Evolutionary conservation across 805 yeast species (phyloP), one percentile per base, ranked within the genome.

Genomic region (Nakazawaea ambrosiae): DNA sequence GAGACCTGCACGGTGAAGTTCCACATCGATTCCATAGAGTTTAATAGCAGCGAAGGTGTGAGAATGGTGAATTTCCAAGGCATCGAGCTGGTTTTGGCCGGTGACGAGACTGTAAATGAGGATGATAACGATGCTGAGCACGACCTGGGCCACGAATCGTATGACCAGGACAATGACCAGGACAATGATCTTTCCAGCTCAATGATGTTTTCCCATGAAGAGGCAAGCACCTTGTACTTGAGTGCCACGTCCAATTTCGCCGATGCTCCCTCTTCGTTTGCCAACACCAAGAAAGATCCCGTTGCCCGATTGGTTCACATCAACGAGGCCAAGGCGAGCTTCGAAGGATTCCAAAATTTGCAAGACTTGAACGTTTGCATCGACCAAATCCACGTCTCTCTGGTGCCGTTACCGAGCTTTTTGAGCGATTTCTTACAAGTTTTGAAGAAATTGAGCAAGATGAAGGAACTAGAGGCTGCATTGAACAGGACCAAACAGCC

Each of bases 181-280:
- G 47, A 41, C 27, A 20, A 41, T 23, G 40, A 37, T 2, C 50
- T 78, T 40, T 54, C 68, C 53, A 70, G 68, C 26, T 79, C 87
- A 48, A 69, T 75, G 59, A 62, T 78, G 26, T 80, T 78, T 50
- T 76, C 90, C 1, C 80, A 75, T 37, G 77, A 73, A 35, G 82
- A 80, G 39, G 81, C 85, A 1, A 68, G 76, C 33, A 78, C 88
- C 3, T 68, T 85, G 15, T 86, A 83, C 51, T 77, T 84, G 89
- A 84, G 94, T 56, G 94, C 95, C 2, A 65, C 81, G 9, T 76
- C 85, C 0, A 68, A 71, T 34, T 51, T 75, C 2, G 60, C 68
- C 34, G 47, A 47, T 23, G 29, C 52, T 20, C 26, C 31, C 14
- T 25, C 29, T 10, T 14, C 15, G 20, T 27, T n/a, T 9, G 32